A percentile compares a stretch with the other conserved stretches of the same genome.
These are phyloP conservation scores for Solanum hybrid DNA, from an alignment of 305 asterid species.

Conservation along the genomic window DNA sequence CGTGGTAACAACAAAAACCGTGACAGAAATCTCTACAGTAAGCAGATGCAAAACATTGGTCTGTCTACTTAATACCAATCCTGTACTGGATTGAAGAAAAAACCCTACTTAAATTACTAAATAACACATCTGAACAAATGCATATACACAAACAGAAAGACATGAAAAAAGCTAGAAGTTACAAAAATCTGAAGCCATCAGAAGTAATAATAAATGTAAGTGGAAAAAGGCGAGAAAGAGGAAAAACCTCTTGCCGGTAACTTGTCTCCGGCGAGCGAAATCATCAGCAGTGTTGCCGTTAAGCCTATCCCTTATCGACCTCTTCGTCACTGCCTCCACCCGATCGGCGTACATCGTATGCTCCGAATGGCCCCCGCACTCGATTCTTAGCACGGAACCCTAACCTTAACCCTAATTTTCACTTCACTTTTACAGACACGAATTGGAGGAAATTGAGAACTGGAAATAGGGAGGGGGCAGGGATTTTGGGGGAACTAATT, in stretches of 20 bases:
- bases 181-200: background rate
- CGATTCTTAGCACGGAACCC: background rate
- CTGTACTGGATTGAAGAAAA: background rate
- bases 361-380: background rate
- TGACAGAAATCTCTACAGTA: background rate
- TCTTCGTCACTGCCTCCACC: slow-evolving; percentile 53
- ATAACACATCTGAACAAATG: background rate
- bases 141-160: background rate
- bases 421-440: background rate
- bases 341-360: slow-evolving; percentile 62
- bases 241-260: slow-evolving; percentile 68
- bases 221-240: background rate
- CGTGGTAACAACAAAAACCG: background rate
- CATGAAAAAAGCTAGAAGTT: background rate
- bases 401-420: slow-evolving; percentile 15
- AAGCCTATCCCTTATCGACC: slow-evolving; percentile 77
- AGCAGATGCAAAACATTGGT: background rate
- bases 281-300: slow-evolving; percentile 43
- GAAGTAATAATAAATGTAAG: background rate
- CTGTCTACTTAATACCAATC: background rate
- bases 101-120: background rate
- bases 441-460: background rate
- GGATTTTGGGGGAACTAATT: background rate
- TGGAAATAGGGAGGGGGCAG: background rate
- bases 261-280: slow-evolving; percentile 42